Base-by-base conservation (phyloP, 805 yeast species). In the Wickerhamomyces bovis region DNA sequence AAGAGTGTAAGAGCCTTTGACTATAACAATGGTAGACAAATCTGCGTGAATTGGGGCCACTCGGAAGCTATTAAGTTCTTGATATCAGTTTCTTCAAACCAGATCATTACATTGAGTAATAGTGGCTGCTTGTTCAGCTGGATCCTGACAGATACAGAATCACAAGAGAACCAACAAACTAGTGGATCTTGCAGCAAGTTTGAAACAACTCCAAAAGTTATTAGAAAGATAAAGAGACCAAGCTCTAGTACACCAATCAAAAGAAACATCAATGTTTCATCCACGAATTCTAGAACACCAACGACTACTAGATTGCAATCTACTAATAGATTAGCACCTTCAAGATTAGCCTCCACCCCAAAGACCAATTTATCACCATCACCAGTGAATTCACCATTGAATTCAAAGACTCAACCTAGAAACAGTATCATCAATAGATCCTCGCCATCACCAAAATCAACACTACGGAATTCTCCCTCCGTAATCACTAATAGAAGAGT, bases 41-140 rank as follows among this genome's bases (percentile, higher is more conserved):
- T 79, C 10, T 69, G 77, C 8, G 67, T 73, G 0, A 75, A 70
- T 41, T 83, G 85, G 84, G 90, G 78, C 0, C 82, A 77, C 52
- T 71, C 81, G 1, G 80, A 81, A 36, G 61, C 73, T 1, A 70
- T 81, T 6, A 58, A 76, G 13, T 75, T 77, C 0, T 47, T 82
- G 18, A 50, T 62, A 8, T 45, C 65, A 10, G 44, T 53, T 7
- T 44, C 47, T 15, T 50, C 55, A 4, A 54, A 53, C 6, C 56
- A 67, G 15, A 57, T 73, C 23, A 51, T 76, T 1, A 69, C 81
- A 0, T 65, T 77, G 15, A 73, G 81, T 19, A 64, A 63, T 8
- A 81, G 75, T 53, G 85, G 83, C 0, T 78, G 83, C 56, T 56
- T 78, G 43, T 77, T 80, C 49, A 60, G 57, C 7, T 79, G 84